These are phyloP conservation scores for Aspergillus affinis DNA, from an alignment of 495 filamentous ascomycete species.

Conservation along the genomic window DNA sequence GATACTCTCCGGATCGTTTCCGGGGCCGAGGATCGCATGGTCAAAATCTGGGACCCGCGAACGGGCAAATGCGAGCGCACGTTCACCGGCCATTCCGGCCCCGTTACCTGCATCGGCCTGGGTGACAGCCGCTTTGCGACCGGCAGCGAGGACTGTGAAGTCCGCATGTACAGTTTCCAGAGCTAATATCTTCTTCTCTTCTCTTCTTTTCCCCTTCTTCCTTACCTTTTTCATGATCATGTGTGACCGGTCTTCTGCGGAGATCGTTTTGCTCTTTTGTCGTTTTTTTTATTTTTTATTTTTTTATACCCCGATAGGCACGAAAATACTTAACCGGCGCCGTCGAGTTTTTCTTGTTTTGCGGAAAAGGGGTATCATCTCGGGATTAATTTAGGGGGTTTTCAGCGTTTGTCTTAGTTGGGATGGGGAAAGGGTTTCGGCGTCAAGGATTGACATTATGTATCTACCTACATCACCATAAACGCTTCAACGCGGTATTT, in stretches of 20 bases:
- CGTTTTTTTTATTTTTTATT: not conserved
- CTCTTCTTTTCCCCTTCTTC: not conserved
- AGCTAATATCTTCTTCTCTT: too few species aligned
- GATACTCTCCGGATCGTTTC: slow-evolving; percentile 87
- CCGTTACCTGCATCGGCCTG: slow-evolving; percentile 89
- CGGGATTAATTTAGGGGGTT: not conserved
- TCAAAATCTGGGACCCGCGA: slow-evolving; percentile 94
- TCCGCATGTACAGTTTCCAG: slow-evolving; percentile 83
- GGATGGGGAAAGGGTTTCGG: not conserved
- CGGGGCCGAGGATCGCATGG: slow-evolving; percentile 89
- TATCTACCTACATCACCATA: not conserved
- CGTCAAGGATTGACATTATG: not conserved
- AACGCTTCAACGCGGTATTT: not conserved
- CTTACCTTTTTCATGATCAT: not conserved
- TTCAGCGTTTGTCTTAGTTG: not conserved
- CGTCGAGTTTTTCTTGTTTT: not conserved
- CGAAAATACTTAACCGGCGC: not conserved
- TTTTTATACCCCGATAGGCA: not conserved
- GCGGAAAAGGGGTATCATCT: not conserved
- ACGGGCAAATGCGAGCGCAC: slow-evolving; percentile 89
- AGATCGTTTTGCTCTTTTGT: not conserved
- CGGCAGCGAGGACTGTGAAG: slow-evolving; percentile 89
- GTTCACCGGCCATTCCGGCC: slow-evolving; percentile 82
- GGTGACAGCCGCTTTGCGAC: slow-evolving; percentile 85
- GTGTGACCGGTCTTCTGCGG: not conserved